A percentile compares a stretch with the other conserved stretches of the same genome.
Evolutionary conservation across 1,284 basidiomycete species (phyloP).

Genomic region (Tilletia walkeri): DNA sequence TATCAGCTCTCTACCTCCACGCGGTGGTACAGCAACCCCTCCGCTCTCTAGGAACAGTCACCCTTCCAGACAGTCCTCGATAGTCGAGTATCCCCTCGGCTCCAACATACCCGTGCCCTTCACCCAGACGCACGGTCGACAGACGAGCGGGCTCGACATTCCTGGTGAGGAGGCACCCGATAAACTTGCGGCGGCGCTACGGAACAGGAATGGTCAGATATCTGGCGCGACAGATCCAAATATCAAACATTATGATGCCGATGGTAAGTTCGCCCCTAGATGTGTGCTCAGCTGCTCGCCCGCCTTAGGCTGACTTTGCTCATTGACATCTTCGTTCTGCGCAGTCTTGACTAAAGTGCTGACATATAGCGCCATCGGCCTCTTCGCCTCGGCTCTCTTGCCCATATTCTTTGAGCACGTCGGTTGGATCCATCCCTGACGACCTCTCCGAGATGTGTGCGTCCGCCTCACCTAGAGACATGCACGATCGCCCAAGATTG

Average conservation of each 20-base stretch:
- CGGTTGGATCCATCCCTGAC: slow-evolving; percentile 21
- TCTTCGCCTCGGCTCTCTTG: slow-evolving; percentile 58
- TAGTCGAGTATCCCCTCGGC: slow-evolving; percentile 14
- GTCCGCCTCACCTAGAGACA: no score
- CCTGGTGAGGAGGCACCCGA: slow-evolving; percentile 2
- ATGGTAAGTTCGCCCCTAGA: slow-evolving; percentile 57
- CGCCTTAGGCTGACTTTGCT: neutral
- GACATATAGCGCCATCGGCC: slow-evolving; percentile 81
- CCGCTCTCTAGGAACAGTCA: neutral
- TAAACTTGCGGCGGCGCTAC: slow-evolving; percentile 26
- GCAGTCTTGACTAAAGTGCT: slow-evolving; percentile 78
- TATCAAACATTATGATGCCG: slow-evolving; percentile 76
- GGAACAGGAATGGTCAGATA: slow-evolving; percentile 32
- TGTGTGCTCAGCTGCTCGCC: no score
- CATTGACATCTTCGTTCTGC: neutral
- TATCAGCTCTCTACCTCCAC: slow-evolving; percentile 10
- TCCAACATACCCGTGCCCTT: slow-evolving; percentile 18
- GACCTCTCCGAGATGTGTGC: neutral
- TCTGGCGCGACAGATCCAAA: slow-evolving; percentile 45
- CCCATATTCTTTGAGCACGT: slow-evolving; percentile 36
- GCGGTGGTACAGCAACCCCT: neutral
- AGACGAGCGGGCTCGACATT: neutral
- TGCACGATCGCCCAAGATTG: no score
- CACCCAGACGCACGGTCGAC: slow-evolving; percentile 14
- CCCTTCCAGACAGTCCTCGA: neutral